Evolutionary conservation across 768 basidiomycete genomes (phyloP), one percentile per base, ranked within the genome.

Genomic region (Galerina sulciceps): DNA sequence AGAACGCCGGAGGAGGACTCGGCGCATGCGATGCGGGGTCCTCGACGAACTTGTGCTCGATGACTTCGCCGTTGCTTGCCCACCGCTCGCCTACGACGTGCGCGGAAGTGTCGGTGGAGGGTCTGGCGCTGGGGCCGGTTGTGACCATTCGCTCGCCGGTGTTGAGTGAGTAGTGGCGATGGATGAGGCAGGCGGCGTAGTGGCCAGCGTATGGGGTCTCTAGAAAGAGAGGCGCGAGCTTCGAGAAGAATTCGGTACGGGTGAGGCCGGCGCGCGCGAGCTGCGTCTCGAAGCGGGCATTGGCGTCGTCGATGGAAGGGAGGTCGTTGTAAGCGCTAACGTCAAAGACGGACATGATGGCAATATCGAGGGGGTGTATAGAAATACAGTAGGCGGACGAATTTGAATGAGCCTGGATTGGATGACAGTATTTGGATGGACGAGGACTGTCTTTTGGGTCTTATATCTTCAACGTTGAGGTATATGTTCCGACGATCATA

Each of bases 91-190:
- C 44, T 17, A 47, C 5, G 20, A 46, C 17, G 11, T 38, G 15
- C 2, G 3, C 0, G 18, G 36, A 37, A 9, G 0, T 6, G 4
- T 37, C 34, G 8, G 2, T 23, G 2, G 35, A 15, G 2, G 54
- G 54, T 23, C 0, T 1, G 4, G 18, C 26, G 22, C 35, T 20
- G 10, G 37, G 10, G 5, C 35, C 45, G 17, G 18, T n/a, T 3
- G 45, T 13, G 6, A 55, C 54, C 54, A 55, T 47, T 10, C 20
- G 43, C n/a, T 55, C 54, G 5, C 44, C 54, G n/a, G 15, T 8
- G 11, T 23, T n/a, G 8, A 55, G 36, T 8, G 14, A n/a, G 35
- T 22, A 38, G 10, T 55, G 54, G 2, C 45, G 34, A 6, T 55
- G 54, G 9, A 55, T 20, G 15, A 55, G 54, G 36, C 54, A 55